Evolutionary conservation across 2,329 filamentous ascomycete genomes (phyloP).

Genomic region (Aspergillus glaucus): DNA sequence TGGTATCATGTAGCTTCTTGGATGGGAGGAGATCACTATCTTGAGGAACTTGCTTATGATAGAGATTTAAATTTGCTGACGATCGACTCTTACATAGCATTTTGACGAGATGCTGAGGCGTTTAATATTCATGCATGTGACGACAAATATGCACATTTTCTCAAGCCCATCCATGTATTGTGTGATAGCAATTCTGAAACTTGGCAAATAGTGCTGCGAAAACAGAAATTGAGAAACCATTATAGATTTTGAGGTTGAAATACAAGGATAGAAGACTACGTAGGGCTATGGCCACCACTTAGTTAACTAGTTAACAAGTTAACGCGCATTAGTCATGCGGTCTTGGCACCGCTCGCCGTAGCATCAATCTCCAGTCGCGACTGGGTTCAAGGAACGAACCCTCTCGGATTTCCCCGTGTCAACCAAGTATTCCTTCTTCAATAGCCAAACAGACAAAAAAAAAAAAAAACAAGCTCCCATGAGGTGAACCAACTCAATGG

Average conservation of each 20-base stretch:
- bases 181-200: too few species aligned
- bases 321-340: constrained; percentile 36
- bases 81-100: constrained; percentile 21
- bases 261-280: not conserved
- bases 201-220: too few species aligned
- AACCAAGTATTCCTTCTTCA: not conserved
- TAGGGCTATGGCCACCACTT: not conserved
- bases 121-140: too few species aligned
- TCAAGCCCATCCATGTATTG: too few species aligned
- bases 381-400: not conserved
- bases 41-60: constrained; percentile 16
- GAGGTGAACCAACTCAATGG: constrained; percentile 19
- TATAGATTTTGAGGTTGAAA: too few species aligned
- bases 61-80: constrained; percentile 17
- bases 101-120: constrained; percentile 1
- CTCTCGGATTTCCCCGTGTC: not conserved
- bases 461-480: not conserved
- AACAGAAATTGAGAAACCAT: too few species aligned
- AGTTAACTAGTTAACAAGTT: too few species aligned
- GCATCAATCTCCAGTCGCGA: not conserved
- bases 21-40: constrained; percentile 16
- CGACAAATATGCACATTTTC: not conserved
- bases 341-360: constrained; percentile 25
- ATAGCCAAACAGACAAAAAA: too few species aligned
- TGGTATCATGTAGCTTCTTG: constrained; percentile 14